These are phyloP conservation scores for Oxytropis ochrocephala DNA, from an alignment of 306 rosid genomes.

Conservation along the genomic window DNA sequence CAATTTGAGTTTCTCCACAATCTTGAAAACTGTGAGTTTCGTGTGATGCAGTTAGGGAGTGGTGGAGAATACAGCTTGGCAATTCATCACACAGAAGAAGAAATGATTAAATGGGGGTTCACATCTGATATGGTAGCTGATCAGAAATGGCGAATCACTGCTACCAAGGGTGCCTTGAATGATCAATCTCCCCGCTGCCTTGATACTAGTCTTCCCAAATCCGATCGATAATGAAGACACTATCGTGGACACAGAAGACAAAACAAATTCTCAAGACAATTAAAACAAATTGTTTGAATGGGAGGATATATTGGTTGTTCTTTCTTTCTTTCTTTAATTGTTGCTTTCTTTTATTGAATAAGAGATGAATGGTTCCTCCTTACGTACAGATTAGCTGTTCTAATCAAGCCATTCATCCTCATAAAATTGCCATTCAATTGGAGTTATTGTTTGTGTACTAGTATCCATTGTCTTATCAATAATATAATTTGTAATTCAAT, in stretches of 20 bases:
- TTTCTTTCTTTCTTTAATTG: conserved; percentile 16
- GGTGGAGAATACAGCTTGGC: conserved; percentile 97
- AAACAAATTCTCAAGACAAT: conserved; percentile 21
- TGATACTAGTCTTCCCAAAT: conserved; percentile 45
- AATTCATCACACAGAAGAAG: conserved; percentile 68
- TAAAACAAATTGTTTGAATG: too few species aligned
- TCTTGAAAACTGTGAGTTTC: conserved; percentile 52
- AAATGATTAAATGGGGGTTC: conserved; percentile 74
- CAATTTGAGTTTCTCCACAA: conserved; percentile 76
- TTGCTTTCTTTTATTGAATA: background rate
- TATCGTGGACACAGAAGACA: conserved; percentile 28
- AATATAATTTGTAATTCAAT: too few species aligned
- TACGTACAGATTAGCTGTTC: conserved; percentile 1
- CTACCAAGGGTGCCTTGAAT: conserved; percentile 43
- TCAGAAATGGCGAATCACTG: conserved; percentile 70
- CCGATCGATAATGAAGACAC: conserved; percentile 47
- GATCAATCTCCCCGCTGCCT: conserved; percentile 50
- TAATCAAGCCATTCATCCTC: conserved; percentile 17
- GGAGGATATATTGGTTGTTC: conserved; percentile 9
- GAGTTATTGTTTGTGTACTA: too few species aligned
- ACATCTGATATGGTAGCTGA: conserved; percentile 77
- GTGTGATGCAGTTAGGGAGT: conserved; percentile 72
- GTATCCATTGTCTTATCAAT: too few species aligned
- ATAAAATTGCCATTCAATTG: background rate
- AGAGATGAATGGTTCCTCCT: background rate